These are phyloP conservation scores for Caryopteris hybrid DNA, from an alignment of 305 asterid genomes.

Conservation along the genomic window DNA sequence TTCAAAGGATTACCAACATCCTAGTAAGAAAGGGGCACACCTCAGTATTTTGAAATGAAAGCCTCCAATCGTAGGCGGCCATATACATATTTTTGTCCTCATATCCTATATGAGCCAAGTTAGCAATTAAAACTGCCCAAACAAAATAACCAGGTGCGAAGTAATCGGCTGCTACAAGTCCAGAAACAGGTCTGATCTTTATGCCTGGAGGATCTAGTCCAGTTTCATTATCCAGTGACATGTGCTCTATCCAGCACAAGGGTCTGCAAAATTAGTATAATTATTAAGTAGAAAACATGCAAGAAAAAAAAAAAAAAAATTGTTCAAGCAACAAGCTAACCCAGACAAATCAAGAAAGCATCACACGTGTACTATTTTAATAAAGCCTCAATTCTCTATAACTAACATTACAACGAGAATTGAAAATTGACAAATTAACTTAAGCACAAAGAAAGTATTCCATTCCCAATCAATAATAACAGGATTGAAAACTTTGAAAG, in stretches of 20 bases:
- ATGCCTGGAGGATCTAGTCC: slow-evolving; percentile 89
- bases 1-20: slow-evolving; percentile 16
- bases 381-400: neutral
- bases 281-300: neutral
- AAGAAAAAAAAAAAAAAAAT: neutral
- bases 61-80: slow-evolving; percentile 98
- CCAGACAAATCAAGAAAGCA: slow-evolving; percentile 3
- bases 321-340: neutral
- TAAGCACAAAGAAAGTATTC: neutral
- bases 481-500: neutral
- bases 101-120: slow-evolving; percentile 90
- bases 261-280: slow-evolving; percentile 51
- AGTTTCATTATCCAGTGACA: slow-evolving; percentile 84
- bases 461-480: neutral
- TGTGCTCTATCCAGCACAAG: slow-evolving; percentile 88
- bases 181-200: slow-evolving; percentile 82
- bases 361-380: neutral
- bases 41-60: slow-evolving; percentile 92
- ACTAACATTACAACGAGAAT: slow-evolving; percentile 3
- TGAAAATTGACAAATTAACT: neutral
- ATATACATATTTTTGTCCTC: slow-evolving; percentile 92
- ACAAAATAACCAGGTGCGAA: slow-evolving; percentile 91
- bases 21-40: slow-evolving; percentile 35
- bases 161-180: slow-evolving; percentile 93
- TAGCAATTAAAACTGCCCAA: slow-evolving; percentile 89